Conservation (phyloP, 2,329 filamentous ascomycete species). For the Gaeumannomyces sp. region DNA sequence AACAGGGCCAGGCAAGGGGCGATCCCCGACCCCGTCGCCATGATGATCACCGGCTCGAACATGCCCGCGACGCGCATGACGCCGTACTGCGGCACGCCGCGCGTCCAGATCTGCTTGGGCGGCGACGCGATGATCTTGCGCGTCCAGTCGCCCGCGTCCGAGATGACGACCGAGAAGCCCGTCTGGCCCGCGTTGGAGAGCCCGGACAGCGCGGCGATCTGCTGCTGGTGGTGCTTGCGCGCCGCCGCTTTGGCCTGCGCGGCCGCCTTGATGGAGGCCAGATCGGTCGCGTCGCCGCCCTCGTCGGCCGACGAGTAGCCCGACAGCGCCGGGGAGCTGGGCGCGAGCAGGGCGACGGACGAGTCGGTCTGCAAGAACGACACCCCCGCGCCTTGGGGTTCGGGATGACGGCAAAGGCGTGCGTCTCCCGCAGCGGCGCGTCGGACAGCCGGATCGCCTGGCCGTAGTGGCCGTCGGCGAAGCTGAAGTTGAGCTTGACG, state of each 20-base stretch:
- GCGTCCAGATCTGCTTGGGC: constrained; percentile 50
- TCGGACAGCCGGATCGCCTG: constrained; percentile 55
- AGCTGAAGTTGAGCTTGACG: constrained; percentile 62
- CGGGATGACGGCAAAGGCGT: constrained; percentile 70
- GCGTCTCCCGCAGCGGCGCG: constrained; percentile 63
- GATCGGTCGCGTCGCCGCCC: background rate
- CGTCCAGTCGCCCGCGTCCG: constrained; percentile 62
- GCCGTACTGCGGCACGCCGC: constrained; percentile 52
- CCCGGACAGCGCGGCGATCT: constrained; percentile 2
- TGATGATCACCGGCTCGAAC: constrained; percentile 50
- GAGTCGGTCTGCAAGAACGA: background rate
- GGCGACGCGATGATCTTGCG: constrained; percentile 45
- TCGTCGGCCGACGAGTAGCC: background rate
- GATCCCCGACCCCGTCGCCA: constrained; percentile 59
- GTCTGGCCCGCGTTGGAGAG: constrained; percentile 30
- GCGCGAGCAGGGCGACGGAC: background rate
- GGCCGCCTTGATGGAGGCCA: constrained; percentile 12
- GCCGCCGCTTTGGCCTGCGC: background rate
- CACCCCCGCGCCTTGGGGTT: constrained; percentile 33
- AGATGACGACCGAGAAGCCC: constrained; percentile 59
- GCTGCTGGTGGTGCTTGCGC: constrained; percentile 1
- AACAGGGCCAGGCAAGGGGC: constrained; percentile 53
- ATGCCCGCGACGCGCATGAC: constrained; percentile 52
- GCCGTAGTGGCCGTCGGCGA: constrained; percentile 52
- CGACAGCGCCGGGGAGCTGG: background rate